phyloP scores from a whole-genome alignment of 805 yeast species.

The Barnettozyma sucrosica region DNA sequence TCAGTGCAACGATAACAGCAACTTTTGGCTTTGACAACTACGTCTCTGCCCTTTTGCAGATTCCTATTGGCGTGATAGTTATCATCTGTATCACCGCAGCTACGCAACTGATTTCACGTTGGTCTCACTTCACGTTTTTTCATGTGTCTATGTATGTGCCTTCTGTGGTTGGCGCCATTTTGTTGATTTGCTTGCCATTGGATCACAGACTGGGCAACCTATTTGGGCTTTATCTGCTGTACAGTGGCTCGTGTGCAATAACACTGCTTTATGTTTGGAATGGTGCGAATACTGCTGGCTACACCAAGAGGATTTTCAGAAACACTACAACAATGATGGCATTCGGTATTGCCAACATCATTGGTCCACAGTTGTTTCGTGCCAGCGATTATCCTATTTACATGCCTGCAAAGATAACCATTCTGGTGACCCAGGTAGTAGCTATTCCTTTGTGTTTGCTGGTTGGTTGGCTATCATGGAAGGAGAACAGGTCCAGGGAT shows the following conservation, averaged over 20 bases:
- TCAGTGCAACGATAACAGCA: conserved; percentile 14
- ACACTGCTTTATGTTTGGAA: conserved; percentile 55
- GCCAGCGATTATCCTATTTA: conserved; percentile 43
- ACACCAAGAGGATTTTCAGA: conserved; percentile 47
- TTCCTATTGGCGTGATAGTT: conserved; percentile 49
- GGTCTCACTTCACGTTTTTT: conserved; percentile 29
- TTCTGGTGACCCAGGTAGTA: conserved; percentile 44
- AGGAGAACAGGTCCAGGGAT: conserved; percentile 47
- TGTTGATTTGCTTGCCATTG: conserved; percentile 33
- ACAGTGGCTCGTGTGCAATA: conserved; percentile 49
- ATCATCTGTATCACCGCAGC: conserved; percentile 34
- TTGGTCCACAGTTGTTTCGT: conserved; percentile 58
- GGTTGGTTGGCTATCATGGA: conserved; percentile 35
- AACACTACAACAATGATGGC: conserved; percentile 47
- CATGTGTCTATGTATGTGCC: conserved; percentile 37
- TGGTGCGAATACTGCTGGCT: conserved; percentile 52
- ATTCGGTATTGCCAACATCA: conserved; percentile 47
- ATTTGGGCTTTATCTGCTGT: conserved; percentile 40
- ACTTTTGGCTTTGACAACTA: conserved; percentile 20
- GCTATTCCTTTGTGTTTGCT: conserved; percentile 36
- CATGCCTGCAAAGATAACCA: conserved; percentile 51
- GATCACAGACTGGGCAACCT: conserved; percentile 38
- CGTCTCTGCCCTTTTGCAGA: conserved; percentile 40
- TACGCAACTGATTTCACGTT: conserved; percentile 31
- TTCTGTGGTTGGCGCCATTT: conserved; percentile 46